A percentile compares a stretch with the other conserved stretches of the same genome.
phyloP scores from a whole-genome alignment of 306 rosid species.

The Sphenostylis stenocarpa region DNA sequence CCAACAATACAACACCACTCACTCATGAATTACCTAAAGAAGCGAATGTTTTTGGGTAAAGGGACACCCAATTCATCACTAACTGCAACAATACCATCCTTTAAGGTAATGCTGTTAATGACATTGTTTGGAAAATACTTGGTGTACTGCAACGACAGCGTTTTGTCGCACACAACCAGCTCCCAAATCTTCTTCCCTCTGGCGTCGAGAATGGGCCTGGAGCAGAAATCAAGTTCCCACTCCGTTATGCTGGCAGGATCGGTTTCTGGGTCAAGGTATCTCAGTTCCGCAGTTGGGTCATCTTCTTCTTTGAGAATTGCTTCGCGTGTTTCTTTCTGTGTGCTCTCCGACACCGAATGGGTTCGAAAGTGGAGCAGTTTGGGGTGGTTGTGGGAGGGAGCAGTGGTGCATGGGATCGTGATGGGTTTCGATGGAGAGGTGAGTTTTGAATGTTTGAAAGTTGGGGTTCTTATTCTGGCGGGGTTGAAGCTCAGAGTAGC shows the following conservation, averaged over 20 bases:
- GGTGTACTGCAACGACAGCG: slow-evolving; percentile 79
- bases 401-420: slow-evolving; percentile 35
- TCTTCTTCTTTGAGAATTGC: slow-evolving; percentile 31
- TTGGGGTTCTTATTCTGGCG: slow-evolving; percentile 59
- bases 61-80: slow-evolving; percentile 69
- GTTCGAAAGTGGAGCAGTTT: slow-evolving; percentile 42
- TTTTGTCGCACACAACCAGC: slow-evolving; percentile 79
- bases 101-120: slow-evolving; percentile 83
- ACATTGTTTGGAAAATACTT: slow-evolving; percentile 93
- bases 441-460: slow-evolving; percentile 33
- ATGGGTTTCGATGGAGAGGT: slow-evolving; percentile 33
- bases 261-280: slow-evolving; percentile 71
- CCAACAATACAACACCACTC: background rate
- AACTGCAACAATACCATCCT: slow-evolving; percentile 67
- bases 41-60: slow-evolving; percentile 77
- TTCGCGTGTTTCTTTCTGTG: slow-evolving; percentile 44
- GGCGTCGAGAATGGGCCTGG: slow-evolving; percentile 82
- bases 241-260: slow-evolving; percentile 61
- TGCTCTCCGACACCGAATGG: slow-evolving; percentile 61
- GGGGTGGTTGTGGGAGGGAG: slow-evolving; percentile 16
- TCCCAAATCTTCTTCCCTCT: slow-evolving; percentile 99
- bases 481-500: slow-evolving; percentile 81
- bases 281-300: slow-evolving; percentile 75
- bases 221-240: slow-evolving; percentile 96
- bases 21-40: slow-evolving; percentile 59